Conservation (phyloP, 1,284 basidiomycete genomes). For the Rhodotorula sp. region DNA sequence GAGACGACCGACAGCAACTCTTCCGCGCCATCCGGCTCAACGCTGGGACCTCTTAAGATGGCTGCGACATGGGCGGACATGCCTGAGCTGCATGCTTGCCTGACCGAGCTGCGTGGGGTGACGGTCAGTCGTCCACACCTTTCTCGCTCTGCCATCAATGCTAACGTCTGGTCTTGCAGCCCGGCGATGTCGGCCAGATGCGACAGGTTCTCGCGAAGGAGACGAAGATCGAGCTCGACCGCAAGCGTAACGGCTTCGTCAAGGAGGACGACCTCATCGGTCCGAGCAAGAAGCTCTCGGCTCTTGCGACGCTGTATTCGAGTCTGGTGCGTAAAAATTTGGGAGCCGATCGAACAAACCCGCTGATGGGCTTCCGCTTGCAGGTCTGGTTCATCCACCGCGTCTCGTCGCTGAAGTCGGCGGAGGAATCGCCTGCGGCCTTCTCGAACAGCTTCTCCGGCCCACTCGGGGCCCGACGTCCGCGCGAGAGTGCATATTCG, state of each 20-base stretch:
- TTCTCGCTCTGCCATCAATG: not conserved
- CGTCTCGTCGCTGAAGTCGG: conserved; percentile 26
- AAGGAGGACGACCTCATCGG: conserved; percentile 68
- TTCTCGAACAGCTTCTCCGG: conserved; percentile 3
- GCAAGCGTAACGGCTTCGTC: conserved; percentile 59
- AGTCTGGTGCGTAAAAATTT: conserved; percentile 65
- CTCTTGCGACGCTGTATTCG: conserved; percentile 75
- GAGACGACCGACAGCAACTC: conserved; percentile 22
- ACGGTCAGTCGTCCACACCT: conserved; percentile 43
- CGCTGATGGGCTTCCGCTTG: too few species aligned
- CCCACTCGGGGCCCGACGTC: not conserved
- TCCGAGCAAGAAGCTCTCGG: conserved; percentile 70
- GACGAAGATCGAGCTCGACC: conserved; percentile 67
- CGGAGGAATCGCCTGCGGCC: not conserved
- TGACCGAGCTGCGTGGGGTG: conserved; percentile 59
- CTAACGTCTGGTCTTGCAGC: not conserved
- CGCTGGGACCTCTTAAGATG: conserved; percentile 49
- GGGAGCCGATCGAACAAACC: too few species aligned
- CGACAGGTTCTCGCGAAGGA: conserved; percentile 54
- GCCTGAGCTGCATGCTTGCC: conserved; percentile 69
- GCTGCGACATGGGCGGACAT: conserved; percentile 83
- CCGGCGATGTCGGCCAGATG: not conserved
- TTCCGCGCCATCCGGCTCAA: not conserved
- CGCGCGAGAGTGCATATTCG: conserved; percentile 28
- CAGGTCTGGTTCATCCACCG: conserved; percentile 40